Conservation (phyloP, 2,329 filamentous ascomycete species). For the Colletotrichum orbiculare region DNA sequence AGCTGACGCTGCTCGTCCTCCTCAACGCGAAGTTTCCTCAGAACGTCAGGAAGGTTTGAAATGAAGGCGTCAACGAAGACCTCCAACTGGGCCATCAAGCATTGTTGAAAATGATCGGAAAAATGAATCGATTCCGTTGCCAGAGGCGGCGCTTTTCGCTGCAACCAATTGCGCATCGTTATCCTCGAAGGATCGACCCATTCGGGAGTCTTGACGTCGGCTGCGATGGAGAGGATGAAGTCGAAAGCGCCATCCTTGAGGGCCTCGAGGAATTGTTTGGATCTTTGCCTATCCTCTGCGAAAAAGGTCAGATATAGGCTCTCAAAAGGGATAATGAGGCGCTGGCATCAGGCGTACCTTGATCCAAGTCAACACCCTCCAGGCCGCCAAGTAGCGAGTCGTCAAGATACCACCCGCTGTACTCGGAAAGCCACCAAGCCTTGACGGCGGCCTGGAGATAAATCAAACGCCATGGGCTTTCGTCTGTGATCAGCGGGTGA, state of each 20-base stretch:
- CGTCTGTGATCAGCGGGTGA: slow-evolving; percentile 75
- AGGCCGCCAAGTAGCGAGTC: slow-evolving; percentile 55
- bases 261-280: slow-evolving; percentile 78
- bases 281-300: slow-evolving; percentile 75
- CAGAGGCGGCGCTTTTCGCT: slow-evolving; percentile 80
- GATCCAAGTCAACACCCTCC: slow-evolving; percentile 70
- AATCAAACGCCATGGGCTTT: slow-evolving; percentile 76
- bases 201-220: slow-evolving; percentile 81
- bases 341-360: slow-evolving; percentile 50
- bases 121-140: slow-evolving; percentile 75
- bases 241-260: slow-evolving; percentile 92
- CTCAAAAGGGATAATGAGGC: background rate
- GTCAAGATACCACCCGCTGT: slow-evolving; percentile 89
- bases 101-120: slow-evolving; percentile 75
- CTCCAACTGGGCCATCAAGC: slow-evolving; percentile 85
- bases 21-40: slow-evolving; percentile 85
- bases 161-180: slow-evolving; percentile 83
- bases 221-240: slow-evolving; percentile 86
- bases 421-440: slow-evolving; percentile 92
- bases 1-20: slow-evolving; percentile 88
- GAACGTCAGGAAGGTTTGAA: slow-evolving; percentile 91
- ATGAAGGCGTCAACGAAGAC: slow-evolving; percentile 92
- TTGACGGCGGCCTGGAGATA: slow-evolving; percentile 83
- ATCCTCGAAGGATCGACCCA: slow-evolving; percentile 90
- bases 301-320: slow-evolving; percentile 40